Percentiles rank a stretch among this genome's conserved stretches.
phyloP scores from a whole-genome alignment of 1,139 yeast species.

The Hansenula sp. region DNA sequence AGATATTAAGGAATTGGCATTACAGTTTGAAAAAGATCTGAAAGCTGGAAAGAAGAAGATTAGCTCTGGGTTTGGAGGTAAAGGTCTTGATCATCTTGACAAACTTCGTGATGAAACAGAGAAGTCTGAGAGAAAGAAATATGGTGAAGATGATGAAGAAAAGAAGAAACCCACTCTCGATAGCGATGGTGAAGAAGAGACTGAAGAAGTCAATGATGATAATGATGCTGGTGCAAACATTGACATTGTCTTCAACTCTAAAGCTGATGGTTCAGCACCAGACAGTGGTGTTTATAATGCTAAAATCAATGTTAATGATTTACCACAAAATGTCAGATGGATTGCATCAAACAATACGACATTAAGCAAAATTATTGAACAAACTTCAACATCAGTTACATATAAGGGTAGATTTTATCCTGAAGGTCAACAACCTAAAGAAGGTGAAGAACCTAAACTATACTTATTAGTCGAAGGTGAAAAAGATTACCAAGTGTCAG shows the following conservation, averaged over 20 bases:
- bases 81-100: slow-evolving; percentile 81
- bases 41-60: slow-evolving; percentile 66
- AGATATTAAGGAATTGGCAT: slow-evolving; percentile 43
- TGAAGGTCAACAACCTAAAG: slow-evolving; percentile 40
- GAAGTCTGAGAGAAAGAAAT: slow-evolving; percentile 42
- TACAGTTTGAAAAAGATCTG: slow-evolving; percentile 54
- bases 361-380: slow-evolving; percentile 60
- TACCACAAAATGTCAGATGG: slow-evolving; percentile 86
- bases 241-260: slow-evolving; percentile 33
- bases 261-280: slow-evolving; percentile 33
- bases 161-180: slow-evolving; percentile 23
- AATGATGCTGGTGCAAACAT: slow-evolving; percentile 52
- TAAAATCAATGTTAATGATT: slow-evolving; percentile 72
- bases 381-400: slow-evolving; percentile 76
- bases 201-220: slow-evolving; percentile 10
- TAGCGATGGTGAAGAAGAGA: slow-evolving; percentile 17
- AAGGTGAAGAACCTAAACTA: slow-evolving; percentile 65
- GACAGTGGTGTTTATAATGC: slow-evolving; percentile 67
- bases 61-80: slow-evolving; percentile 86
- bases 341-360: slow-evolving; percentile 68
- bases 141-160: slow-evolving; percentile 30
- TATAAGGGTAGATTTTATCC: slow-evolving; percentile 78
- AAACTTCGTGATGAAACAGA: slow-evolving; percentile 57
- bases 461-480: slow-evolving; percentile 78
- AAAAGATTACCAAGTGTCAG: slow-evolving; percentile 55